A percentile compares a stretch with the other conserved stretches of the same genome.
Conservation (phyloP, 441 rosid genomes). For the Pelargonium myrrhifolium region DNA sequence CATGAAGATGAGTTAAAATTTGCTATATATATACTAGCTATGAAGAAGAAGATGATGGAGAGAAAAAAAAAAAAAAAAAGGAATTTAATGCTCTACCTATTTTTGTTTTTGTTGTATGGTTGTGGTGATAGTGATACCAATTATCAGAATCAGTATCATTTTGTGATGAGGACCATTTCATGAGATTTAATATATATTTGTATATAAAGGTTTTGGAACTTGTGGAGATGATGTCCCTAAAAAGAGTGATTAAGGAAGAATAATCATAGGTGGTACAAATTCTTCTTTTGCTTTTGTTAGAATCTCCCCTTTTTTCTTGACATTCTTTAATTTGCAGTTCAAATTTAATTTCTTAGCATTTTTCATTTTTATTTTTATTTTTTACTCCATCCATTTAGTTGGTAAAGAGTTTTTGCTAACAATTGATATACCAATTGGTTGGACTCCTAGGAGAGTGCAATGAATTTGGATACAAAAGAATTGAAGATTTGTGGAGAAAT, state of each 20-base stretch:
- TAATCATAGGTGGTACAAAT: slow-evolving; percentile 19
- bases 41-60: not conserved
- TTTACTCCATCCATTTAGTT: too few species aligned
- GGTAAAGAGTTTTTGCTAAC: too few species aligned
- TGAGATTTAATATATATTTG: slow-evolving; percentile 6
- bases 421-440: too few species aligned
- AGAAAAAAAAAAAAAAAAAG: not conserved
- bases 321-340: not conserved
- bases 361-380: not conserved
- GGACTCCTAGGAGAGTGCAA: too few species aligned
- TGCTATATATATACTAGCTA: not conserved
- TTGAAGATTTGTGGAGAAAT: not conserved
- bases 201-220: slow-evolving; percentile 16
- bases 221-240: slow-evolving; percentile 6
- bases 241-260: slow-evolving; percentile 18
- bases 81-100: not conserved
- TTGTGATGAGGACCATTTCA: not conserved
- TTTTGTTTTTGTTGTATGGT: not conserved
- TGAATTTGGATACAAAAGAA: not conserved
- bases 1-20: not conserved
- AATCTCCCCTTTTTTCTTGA: not conserved
- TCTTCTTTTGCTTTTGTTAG: slow-evolving; percentile 10
- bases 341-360: not conserved
- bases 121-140: slow-evolving; percentile 4
- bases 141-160: not conserved